Evolutionary conservation across 345 rosid genomes (phyloP), one percentile per base, ranked within the genome.

Genomic region (Salix caprea): DNA sequence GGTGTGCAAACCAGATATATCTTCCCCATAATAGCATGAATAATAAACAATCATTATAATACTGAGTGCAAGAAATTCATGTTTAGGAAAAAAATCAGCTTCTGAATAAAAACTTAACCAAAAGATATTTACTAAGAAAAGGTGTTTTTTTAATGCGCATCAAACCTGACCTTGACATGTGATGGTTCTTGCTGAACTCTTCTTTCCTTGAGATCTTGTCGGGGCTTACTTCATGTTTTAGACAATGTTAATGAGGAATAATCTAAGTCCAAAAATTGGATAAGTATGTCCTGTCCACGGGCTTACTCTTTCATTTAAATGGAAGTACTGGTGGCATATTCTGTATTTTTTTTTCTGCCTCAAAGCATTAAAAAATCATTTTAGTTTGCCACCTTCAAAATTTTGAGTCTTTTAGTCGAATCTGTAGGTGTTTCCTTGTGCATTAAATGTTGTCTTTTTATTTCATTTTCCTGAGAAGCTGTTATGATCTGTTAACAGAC

Each of bases 11-110:
- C 81, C 52, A 19, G 80, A 83, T 76, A 54, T 74, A 80, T 64
- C 84, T 74, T 71, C 82, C 75, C 26, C 79, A 30, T 69, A 74
- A 67, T 84, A 82, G 74, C 48, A 76, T 46, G 74, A 79, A 86
- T 85, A 46, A 46, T 46, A 46, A 46, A 46, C 19, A 46, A 46
- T 46, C 52, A 46, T 46, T 46, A 46, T 46, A 42, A 10, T 10
- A 42, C 46, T 42, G 13, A 12, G 14, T 2, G 4, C 46, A 42
- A 42, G 46, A 42, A 42, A 42, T 42, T 42, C 4, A 42, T 42
- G 13, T 42, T 42, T 42, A 11, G 12, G 37, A 36, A 42, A 10
- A 11, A 42, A 42, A 12, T 42, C 11, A 42, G 46, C 46, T 10
- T 10, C 12, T 40, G 44, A 24, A 15, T 40, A 40, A 71, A 9